Percentiles rank a stretch among this genome's conserved stretches.
These are phyloP conservation scores for Vigna unguiculata DNA, from an alignment of 306 rosid species.

Conservation along the genomic window DNA sequence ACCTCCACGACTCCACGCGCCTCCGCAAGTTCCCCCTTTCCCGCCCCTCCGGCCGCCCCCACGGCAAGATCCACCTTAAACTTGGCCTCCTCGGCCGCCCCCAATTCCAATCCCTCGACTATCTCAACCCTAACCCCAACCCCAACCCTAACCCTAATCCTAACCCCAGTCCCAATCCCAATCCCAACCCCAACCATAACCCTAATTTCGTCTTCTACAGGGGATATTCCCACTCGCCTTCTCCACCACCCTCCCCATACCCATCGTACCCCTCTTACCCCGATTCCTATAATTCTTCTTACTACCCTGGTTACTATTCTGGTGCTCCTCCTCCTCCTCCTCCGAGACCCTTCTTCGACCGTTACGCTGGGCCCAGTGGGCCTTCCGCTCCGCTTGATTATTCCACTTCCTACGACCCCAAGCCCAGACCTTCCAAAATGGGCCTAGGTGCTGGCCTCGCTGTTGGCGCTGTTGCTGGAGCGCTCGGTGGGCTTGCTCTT, in stretches of 20 bases:
- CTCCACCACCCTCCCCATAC: slow-evolving; percentile 53
- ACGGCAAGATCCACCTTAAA: slow-evolving; percentile 80
- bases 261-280: slow-evolving; percentile 60
- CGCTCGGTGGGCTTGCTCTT: slow-evolving; percentile 70
- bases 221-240: slow-evolving; percentile 53
- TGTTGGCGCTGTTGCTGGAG: slow-evolving; percentile 79
- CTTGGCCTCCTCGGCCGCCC: slow-evolving; percentile 69
- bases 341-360: slow-evolving; percentile 72
- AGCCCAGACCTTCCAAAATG: slow-evolving; percentile 63
- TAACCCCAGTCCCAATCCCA: slow-evolving; percentile 41
- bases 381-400: slow-evolving; percentile 81
- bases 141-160: slow-evolving; percentile 47
- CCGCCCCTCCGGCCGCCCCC: slow-evolving; percentile 88
- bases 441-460: slow-evolving; percentile 76
- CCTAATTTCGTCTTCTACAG: slow-evolving; percentile 52
- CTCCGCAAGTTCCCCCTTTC: slow-evolving; percentile 60
- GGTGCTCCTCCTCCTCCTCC: slow-evolving; percentile 71
- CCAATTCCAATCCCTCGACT: slow-evolving; percentile 53
- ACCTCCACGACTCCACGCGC: slow-evolving; percentile 52
- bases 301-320: slow-evolving; percentile 57
- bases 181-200: slow-evolving; percentile 42
- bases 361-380: slow-evolving; percentile 60
- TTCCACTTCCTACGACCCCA: slow-evolving; percentile 60
- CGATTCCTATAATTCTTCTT: slow-evolving; percentile 14
- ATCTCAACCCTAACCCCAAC: slow-evolving; percentile 47